Evolutionary conservation across 257 asterid species (phyloP), one percentile per base, ranked within the genome.

Genomic region (Jaltomata sinuosa): DNA sequence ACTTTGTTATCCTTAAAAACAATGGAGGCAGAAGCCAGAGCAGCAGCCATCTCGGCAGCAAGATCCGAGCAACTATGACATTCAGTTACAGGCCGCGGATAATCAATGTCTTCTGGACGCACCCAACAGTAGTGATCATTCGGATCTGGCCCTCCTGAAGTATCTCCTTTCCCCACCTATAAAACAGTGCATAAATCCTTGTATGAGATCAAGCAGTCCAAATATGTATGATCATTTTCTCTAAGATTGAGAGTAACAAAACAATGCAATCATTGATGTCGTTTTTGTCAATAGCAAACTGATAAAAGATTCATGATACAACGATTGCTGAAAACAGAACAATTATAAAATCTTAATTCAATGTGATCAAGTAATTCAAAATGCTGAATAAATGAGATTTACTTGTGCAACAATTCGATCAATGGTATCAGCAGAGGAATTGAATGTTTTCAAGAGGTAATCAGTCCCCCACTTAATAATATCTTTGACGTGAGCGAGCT

Each of bases 21-120:
- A 85, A 96, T 94, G 2, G 99, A 96, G 0, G 99, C 98, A 19
- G 99, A 94, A 55, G 99, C 99, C 87, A 96, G 87, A 50, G 99
- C 95, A 83, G 99, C 99, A 79, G 99, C 95, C 99, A 96, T 94
- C 89, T 96, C 99, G 5, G 98, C 94, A 38, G 98, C 92, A 82
- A 96, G 97, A 86, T 96, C 99, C 0, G 99, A 96, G 92, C 99
- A 94, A 89, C 91, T 79, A 65, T 72, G 80, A 62, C 99, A 96
- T 86, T 87, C 90, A 32, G 85, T 69, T 80, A 93, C 93, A n/a
- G 97, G 97, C 36, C 99, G 85, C 0, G 82, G 90, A 5, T 96
- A 94, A 85, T 94, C 97, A 61, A 96, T 96, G 87, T 96, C 98
- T 90, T 96, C 99, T 0, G 99, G 99, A 3, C 98, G 91, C 92